Percentiles rank a stretch among this genome's conserved stretches.
These are phyloP conservation scores for Aspergillus terreus DNA, from an alignment of 2,329 filamentous ascomycete genomes.

Conservation along the genomic window DNA sequence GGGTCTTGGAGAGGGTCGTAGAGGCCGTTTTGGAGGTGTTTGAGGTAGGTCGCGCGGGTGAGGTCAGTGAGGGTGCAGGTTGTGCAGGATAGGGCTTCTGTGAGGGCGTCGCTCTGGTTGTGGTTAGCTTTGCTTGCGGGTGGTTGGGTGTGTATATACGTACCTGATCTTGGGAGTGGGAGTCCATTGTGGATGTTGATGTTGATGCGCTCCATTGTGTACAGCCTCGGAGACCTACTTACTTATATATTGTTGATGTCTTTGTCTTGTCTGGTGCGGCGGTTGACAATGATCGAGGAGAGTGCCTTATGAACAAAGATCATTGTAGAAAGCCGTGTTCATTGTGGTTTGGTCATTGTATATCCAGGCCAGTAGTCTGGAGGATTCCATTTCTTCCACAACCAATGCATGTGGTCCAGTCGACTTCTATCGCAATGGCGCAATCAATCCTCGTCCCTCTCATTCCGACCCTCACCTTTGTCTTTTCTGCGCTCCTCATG, in stretches of 20 bases:
- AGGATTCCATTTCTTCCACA: neutral
- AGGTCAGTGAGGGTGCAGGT: slow-evolving; percentile 16
- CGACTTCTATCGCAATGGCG: slow-evolving; percentile 8
- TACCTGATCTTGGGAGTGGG: neutral
- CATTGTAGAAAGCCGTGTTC: neutral
- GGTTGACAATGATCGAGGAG: neutral
- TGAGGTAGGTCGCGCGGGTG: slow-evolving; percentile 12
- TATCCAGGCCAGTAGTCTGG: neutral
- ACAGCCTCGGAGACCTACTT: neutral
- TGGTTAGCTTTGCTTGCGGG: neutral
- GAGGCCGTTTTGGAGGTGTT: slow-evolving; percentile 13
- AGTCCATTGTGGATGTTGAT: neutral
- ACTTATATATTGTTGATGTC: neutral
- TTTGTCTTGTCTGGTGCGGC: neutral
- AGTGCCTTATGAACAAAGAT: slow-evolving; percentile 8
- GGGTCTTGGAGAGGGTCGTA: slow-evolving; percentile 18
- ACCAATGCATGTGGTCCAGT: no score
- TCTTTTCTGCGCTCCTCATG: slow-evolving; percentile 16
- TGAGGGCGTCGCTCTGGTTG: slow-evolving; percentile 11
- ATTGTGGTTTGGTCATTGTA: neutral
- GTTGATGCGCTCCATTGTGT: neutral
- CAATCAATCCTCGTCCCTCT: slow-evolving; percentile 9
- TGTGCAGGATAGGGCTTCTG: slow-evolving; percentile 25
- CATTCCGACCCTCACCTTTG: slow-evolving; percentile 14
- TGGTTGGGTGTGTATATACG: neutral